phyloP scores from a whole-genome alignment of 2,329 filamentous ascomycete species.

The Neonectria coccinea region DNA sequence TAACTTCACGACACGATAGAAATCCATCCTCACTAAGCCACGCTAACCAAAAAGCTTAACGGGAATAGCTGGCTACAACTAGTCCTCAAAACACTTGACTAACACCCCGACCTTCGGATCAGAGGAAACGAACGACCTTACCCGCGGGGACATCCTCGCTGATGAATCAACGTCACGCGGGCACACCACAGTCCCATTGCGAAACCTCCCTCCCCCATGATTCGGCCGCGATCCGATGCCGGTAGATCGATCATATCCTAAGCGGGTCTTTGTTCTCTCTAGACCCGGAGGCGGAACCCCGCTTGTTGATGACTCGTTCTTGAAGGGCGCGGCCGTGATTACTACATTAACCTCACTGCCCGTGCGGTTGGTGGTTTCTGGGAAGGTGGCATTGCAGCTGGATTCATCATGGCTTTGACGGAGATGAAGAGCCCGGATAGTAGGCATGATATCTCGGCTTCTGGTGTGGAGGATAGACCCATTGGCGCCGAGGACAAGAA shows the following conservation, averaged over 20 bases:
- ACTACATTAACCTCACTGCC: slow-evolving; percentile 14
- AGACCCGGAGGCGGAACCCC: slow-evolving; percentile 22
- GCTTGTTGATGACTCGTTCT: slow-evolving; percentile 16
- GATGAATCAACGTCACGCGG: slow-evolving; percentile 16
- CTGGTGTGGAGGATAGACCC: not conserved
- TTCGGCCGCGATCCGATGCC: slow-evolving; percentile 23
- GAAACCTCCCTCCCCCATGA: slow-evolving; percentile 6
- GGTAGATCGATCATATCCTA: slow-evolving; percentile 12
- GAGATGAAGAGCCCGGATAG: slow-evolving; percentile 3
- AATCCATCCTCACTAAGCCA: not conserved
- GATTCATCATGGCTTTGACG: not conserved
- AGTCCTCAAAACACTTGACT: not conserved
- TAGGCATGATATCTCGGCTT: slow-evolving; percentile 3
- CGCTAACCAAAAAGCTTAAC: not conserved
- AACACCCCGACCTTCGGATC: not conserved
- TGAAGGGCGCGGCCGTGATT: slow-evolving; percentile 22
- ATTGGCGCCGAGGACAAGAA: not conserved
- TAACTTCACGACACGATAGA: too few relatives aligned
- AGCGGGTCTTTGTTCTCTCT: slow-evolving; percentile 1
- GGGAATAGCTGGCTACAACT: not conserved
- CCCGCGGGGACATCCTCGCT: not conserved
- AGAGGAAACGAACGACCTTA: not conserved
- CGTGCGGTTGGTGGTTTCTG: not conserved
- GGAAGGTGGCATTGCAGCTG: not conserved
- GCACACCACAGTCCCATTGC: slow-evolving; percentile 1